A percentile compares a stretch with the other conserved stretches of the same genome.
Evolutionary conservation across 495 filamentous ascomycete species (phyloP).

Genomic region (Aspergillus sclerotiicarbonarius): DNA sequence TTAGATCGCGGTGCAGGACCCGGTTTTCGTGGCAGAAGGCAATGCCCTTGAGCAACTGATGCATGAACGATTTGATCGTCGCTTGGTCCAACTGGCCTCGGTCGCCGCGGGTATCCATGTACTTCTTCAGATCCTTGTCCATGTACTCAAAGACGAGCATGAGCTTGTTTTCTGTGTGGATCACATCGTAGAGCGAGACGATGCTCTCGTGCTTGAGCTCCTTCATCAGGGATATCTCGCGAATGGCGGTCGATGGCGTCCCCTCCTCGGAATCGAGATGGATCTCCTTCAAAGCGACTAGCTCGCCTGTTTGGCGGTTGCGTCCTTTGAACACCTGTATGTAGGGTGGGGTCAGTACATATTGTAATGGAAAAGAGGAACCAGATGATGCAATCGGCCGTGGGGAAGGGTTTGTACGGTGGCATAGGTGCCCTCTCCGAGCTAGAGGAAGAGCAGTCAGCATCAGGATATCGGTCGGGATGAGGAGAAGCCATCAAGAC

Average conservation of each 20-base stretch:
- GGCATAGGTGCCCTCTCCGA: conserved; percentile 98
- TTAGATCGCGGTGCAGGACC: conserved; percentile 92
- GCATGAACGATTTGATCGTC: conserved; percentile 97
- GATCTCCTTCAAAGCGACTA: conserved; percentile 98
- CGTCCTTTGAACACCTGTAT: conserved; percentile 97
- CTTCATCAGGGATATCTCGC: conserved; percentile 98
- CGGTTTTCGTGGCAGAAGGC: conserved; percentile 97
- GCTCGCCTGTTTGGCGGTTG: conserved; percentile 92
- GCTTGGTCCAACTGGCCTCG: conserved; percentile 77
- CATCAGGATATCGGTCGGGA: not conserved
- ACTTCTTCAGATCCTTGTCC: conserved; percentile 98
- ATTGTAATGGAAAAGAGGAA: not conserved
- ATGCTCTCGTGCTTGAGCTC: conserved; percentile 98
- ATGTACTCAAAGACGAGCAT: conserved; percentile 99
- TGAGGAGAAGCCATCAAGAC: not conserved
- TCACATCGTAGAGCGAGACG: conserved; percentile 95
- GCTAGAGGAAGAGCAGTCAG: conserved; percentile 38
- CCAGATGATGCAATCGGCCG: not conserved
- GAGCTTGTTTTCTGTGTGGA: conserved; percentile 98
- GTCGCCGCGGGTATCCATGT: conserved; percentile 90
- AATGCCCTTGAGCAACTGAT: conserved; percentile 88
- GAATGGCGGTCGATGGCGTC: conserved; percentile 96
- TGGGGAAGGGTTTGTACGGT: conserved; percentile 59
- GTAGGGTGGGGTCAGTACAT: conserved; percentile 17
- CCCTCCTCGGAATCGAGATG: conserved; percentile 98